These are phyloP conservation scores for Aeschynomene evenia DNA, from an alignment of 306 rosid genomes.

Conservation along the genomic window DNA sequence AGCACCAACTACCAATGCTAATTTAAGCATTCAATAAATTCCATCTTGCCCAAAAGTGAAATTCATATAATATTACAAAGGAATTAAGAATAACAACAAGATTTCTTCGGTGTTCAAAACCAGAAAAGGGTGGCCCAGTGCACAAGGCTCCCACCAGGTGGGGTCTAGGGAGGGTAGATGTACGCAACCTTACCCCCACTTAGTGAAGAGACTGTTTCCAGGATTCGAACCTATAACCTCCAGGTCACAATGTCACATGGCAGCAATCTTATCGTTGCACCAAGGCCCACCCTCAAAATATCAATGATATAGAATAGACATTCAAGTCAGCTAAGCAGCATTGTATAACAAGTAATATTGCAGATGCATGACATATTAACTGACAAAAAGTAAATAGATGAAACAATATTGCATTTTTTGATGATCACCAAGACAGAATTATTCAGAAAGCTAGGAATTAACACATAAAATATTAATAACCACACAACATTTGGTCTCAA, in stretches of 20 bases:
- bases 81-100: background rate
- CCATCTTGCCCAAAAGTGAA: constrained; percentile 18
- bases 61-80: background rate
- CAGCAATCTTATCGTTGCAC: too few species aligned
- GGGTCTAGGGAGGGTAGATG: too few species aligned
- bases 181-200: too few species aligned
- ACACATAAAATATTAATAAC: constrained; percentile 15
- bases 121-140: too few species aligned
- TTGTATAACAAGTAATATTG: background rate
- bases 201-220: too few species aligned
- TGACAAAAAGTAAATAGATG: background rate
- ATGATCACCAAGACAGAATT: constrained; percentile 7
- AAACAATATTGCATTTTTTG: background rate
- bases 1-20: background rate
- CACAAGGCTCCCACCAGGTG: too few species aligned
- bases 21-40: constrained; percentile 10
- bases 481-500: constrained; percentile 2
- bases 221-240: too few species aligned
- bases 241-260: too few species aligned
- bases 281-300: too few species aligned
- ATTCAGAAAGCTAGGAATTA: constrained; percentile 14
- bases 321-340: constrained; percentile 2
- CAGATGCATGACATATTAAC: background rate
- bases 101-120: background rate
- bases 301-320: background rate